Percentiles rank a stretch among this genome's conserved stretches.
Conservation (phyloP, 148 eudicot species). For the Mesembryanthemum crystallinum region DNA sequence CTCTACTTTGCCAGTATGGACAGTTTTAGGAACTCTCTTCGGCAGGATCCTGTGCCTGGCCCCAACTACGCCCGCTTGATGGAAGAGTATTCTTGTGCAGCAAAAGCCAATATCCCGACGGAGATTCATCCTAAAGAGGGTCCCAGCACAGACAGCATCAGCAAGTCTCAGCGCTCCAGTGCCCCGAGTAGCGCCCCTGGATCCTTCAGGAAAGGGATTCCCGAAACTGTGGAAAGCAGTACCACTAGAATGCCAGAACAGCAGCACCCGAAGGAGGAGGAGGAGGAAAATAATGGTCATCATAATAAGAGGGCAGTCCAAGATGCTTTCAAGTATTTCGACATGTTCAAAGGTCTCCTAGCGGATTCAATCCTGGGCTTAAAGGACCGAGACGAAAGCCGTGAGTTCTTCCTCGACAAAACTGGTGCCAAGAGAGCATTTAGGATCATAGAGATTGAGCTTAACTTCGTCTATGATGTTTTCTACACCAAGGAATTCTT, state of each 20-base stretch:
- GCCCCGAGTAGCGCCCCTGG: no score
- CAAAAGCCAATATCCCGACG: neutral
- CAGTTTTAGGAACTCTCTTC: neutral
- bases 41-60: neutral
- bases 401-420: neutral
- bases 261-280: no score
- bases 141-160: neutral
- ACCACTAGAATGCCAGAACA: no score
- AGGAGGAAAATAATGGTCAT: no score
- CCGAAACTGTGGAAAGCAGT: no score
- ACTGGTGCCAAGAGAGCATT: conserved; percentile 3
- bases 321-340: conserved; percentile 12
- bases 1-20: conserved; percentile 10
- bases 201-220: no score
- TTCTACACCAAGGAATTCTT: conserved; percentile 32
- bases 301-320: neutral
- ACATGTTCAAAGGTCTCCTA: conserved; percentile 26
- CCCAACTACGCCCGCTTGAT: neutral
- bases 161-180: no score
- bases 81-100: neutral
- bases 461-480: conserved; percentile 31
- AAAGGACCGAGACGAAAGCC: conserved; percentile 18
- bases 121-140: neutral
- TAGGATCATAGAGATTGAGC: conserved; percentile 29
- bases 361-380: conserved; percentile 26